Conservation (phyloP, 169 alveolate genomes). For the Plasmodium inui region DNA sequence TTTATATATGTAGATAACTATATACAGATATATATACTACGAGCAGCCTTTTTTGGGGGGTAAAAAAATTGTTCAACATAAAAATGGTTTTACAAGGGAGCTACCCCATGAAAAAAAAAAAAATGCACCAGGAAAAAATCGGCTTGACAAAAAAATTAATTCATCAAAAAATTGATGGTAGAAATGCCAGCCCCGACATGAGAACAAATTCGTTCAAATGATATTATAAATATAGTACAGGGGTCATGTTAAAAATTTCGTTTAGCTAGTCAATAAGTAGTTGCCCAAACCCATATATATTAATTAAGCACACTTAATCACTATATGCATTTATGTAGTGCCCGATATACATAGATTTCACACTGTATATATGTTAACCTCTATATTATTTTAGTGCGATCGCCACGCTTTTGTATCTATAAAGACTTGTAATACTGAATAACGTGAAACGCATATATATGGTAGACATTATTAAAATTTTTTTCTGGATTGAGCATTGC, state of each 20-base stretch:
- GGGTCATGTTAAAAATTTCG: neutral
- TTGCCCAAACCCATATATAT: neutral
- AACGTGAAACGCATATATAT: neutral
- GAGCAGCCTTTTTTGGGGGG: neutral
- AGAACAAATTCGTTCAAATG: neutral
- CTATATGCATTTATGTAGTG: neutral
- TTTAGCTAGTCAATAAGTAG: neutral
- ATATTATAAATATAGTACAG: neutral
- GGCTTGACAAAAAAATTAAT: neutral
- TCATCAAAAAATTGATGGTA: neutral
- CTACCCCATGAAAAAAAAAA: neutral
- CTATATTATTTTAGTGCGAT: neutral
- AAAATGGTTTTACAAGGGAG: neutral
- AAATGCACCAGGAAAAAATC: neutral
- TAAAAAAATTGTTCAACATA: neutral
- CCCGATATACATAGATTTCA: neutral
- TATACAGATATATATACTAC: neutral
- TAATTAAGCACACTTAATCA: neutral
- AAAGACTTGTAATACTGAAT: neutral
- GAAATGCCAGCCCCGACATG: neutral
- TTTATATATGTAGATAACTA: too few species aligned
- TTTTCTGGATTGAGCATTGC: neutral
- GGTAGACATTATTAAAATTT: neutral
- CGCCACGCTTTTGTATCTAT: neutral
- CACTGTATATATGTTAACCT: neutral